Evolutionary conservation across 169 alveolate genomes (phyloP).

Genomic region (Theileria sp.): DNA sequence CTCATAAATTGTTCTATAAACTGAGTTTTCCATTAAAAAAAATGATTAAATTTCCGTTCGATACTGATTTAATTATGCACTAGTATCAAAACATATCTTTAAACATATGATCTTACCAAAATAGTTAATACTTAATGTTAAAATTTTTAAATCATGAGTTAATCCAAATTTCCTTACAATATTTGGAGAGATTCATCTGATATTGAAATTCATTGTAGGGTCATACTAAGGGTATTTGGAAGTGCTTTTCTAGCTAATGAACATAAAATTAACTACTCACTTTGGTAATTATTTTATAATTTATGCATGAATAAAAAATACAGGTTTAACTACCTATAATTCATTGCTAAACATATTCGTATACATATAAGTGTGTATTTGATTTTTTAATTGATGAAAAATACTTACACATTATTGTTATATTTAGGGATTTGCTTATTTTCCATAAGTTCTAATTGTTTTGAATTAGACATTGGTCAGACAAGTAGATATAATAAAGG

Average conservation of each 20-base stretch:
- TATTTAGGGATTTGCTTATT: neutral
- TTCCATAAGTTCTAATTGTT: neutral
- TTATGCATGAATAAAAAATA: too few relatives aligned
- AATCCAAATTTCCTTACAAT: neutral
- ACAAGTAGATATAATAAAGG: neutral
- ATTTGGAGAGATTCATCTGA: neutral
- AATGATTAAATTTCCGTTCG: too few relatives aligned
- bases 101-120: neutral
- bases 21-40: too few relatives aligned
- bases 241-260: neutral
- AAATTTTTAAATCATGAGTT: neutral
- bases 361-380: neutral
- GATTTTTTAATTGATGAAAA: neutral
- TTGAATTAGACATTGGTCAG: conserved; percentile 1
- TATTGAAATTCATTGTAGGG: neutral
- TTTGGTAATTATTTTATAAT: too few relatives aligned
- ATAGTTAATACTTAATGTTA: neutral
- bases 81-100: neutral
- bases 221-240: neutral
- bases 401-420: neutral
- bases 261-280: too few relatives aligned
- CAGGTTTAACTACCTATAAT: neutral
- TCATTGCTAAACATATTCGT: too few relatives aligned
- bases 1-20: too few relatives aligned
- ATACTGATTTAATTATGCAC: neutral